Conservation (phyloP, 495 filamentous ascomycete species). For the Daldinia concentrica region DNA sequence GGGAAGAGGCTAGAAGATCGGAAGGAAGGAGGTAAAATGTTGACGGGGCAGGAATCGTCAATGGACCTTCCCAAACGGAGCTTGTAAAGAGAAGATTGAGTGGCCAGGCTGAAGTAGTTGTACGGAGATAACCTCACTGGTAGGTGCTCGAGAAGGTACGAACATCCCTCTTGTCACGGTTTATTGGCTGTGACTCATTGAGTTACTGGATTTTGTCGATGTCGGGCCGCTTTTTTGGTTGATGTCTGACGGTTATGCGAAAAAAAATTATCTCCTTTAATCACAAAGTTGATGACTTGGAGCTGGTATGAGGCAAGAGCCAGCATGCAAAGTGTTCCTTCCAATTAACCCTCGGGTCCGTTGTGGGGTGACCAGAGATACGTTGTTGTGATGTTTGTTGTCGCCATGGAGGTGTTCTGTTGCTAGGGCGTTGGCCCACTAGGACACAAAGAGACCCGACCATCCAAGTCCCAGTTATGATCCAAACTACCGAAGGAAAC, state of each 20-base stretch:
- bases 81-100: not conserved
- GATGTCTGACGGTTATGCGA: not conserved
- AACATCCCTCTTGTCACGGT: not conserved
- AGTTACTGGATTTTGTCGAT: not conserved
- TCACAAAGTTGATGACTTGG: not conserved
- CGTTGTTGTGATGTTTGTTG: not conserved
- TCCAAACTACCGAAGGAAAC: not conserved
- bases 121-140: not conserved
- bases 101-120: not conserved
- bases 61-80: not conserved
- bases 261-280: not conserved
- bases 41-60: not conserved
- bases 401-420: not conserved
- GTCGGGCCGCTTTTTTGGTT: not conserved
- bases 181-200: not conserved
- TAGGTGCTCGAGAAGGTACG: not conserved
- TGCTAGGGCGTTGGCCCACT: not conserved
- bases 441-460: not conserved
- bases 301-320: not conserved
- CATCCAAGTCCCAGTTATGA: not conserved
- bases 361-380: not conserved
- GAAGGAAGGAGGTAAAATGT: not conserved
- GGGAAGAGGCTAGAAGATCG: not conserved
- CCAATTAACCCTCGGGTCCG: not conserved
- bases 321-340: not conserved